phyloP scores from a whole-genome alignment of 163 green algal genomes.

The Smithsoniella earleae region DNA sequence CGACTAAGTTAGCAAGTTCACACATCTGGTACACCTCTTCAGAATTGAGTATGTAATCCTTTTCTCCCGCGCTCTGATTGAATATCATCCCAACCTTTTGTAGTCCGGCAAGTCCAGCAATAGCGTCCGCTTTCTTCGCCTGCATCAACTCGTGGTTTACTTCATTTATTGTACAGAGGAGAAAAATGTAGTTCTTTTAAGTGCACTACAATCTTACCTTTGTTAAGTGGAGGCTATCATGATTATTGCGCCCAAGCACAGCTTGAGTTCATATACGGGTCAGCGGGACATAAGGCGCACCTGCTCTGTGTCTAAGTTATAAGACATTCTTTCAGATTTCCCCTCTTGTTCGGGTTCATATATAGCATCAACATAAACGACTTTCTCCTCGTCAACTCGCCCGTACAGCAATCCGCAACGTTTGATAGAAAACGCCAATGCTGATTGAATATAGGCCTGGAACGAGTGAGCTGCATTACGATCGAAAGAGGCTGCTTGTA shows the following conservation, averaged over 20 bases:
- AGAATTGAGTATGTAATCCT: constrained; percentile 75
- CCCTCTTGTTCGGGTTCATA: constrained; percentile 88
- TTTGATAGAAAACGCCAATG: constrained; percentile 85
- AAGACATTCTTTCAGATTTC: constrained; percentile 47
- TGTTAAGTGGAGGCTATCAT: too few species aligned
- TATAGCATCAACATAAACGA: constrained; percentile 76
- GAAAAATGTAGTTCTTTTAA: too few species aligned
- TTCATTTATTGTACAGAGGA: too few species aligned
- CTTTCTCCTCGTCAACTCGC: constrained; percentile 58
- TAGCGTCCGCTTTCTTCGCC: constrained; percentile 15
- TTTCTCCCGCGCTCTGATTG: constrained; percentile 60
- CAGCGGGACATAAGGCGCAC: too few species aligned
- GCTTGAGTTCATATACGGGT: too few species aligned
- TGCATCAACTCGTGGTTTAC: too few species aligned
- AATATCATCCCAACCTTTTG: constrained; percentile 86
- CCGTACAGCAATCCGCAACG: constrained; percentile 86
- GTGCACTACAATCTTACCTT: too few species aligned
- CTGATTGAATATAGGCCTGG: constrained; percentile 53
- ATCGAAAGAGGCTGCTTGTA: constrained; percentile 59
- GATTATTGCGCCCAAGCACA: too few species aligned
- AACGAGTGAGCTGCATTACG: constrained; percentile 61
- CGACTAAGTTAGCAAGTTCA: constrained; percentile 58
- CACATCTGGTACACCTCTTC: constrained; percentile 62
- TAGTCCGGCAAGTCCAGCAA: constrained; percentile 28
- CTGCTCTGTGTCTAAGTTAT: constrained; percentile 57